Conservation (phyloP, 106 monocot species). For the Dendrobium chrysotoxum region DNA sequence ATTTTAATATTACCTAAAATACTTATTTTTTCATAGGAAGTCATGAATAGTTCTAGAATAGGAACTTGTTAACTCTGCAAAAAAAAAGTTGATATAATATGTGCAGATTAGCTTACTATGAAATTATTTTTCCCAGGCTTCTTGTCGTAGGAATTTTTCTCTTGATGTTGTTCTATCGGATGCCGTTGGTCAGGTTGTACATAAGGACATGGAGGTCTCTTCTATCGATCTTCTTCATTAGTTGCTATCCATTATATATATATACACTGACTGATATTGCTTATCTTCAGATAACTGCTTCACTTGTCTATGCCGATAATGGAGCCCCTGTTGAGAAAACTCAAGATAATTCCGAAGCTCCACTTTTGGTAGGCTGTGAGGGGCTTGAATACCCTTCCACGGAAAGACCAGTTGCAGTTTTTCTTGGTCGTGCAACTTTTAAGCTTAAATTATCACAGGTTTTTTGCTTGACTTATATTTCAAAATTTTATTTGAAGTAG, state of each 20-base stretch:
- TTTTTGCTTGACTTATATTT: background rate
- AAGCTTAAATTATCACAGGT: constrained; percentile 95
- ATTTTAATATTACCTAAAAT: background rate
- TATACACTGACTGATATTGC: constrained; percentile 7
- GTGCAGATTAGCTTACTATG: background rate
- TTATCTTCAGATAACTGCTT: constrained; percentile 59
- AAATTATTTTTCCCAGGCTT: constrained; percentile 39
- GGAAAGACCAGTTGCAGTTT: constrained; percentile 48
- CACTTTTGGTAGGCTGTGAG: constrained; percentile 60
- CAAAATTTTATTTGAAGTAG: background rate
- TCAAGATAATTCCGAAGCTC: constrained; percentile 52
- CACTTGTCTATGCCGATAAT: constrained; percentile 83
- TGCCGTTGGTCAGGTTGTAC: constrained; percentile 47
- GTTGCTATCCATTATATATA: background rate
- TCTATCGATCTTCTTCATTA: constrained; percentile 1
- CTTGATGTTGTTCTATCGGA: constrained; percentile 69
- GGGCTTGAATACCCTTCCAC: constrained; percentile 66
- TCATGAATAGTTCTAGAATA: background rate
- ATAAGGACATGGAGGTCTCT: constrained; percentile 70
- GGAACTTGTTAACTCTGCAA: background rate
- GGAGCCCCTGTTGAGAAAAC: constrained; percentile 54
- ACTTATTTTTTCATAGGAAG: too few species aligned
- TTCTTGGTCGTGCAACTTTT: constrained; percentile 62
- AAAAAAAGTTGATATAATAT: background rate
- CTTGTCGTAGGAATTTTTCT: constrained; percentile 77